Conservation (phyloP, 352 stramenopile genomes). For the Pythium chondricola region DNA sequence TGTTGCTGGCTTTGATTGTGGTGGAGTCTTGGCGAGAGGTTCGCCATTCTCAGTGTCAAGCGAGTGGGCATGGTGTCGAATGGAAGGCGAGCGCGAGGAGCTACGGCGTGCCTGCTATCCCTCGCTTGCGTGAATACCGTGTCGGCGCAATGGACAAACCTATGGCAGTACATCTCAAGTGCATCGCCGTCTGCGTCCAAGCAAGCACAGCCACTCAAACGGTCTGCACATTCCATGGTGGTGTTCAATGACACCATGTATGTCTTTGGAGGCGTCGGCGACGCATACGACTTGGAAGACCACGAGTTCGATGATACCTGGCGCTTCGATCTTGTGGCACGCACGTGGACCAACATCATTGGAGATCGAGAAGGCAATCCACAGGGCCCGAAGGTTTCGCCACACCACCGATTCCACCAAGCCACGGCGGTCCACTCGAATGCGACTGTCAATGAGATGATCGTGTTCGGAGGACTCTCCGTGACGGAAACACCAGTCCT, state of each 20-base stretch:
- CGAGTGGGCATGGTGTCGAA: no score
- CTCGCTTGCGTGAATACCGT: no score
- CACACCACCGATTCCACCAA: conserved; percentile 19
- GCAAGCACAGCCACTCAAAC: conserved; percentile 25
- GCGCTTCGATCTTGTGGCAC: conserved; percentile 16
- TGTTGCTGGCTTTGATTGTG: no score
- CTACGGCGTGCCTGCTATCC: no score
- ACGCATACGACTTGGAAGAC: conserved; percentile 27
- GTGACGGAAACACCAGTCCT: conserved; percentile 1
- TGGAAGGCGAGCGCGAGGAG: no score
- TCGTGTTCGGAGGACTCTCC: conserved; percentile 21
- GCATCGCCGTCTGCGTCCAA: background rate
- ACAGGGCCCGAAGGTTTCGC: background rate
- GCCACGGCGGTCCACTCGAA: conserved; percentile 17
- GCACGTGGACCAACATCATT: conserved; percentile 10
- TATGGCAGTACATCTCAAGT: conserved; percentile 30
- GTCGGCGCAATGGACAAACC: conserved; percentile 49
- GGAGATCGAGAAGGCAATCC: conserved; percentile 1
- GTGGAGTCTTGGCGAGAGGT: no score
- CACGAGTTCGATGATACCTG: conserved; percentile 75
- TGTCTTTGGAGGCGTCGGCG: conserved; percentile 52
- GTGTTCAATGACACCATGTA: conserved; percentile 47
- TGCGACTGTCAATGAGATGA: conserved; percentile 13
- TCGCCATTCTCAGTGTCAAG: no score
- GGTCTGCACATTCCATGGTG: conserved; percentile 47